A percentile compares a stretch with the other conserved stretches of the same genome.
phyloP scores from a whole-genome alignment of 1,139 yeast genomes.

The Geotrichum macrosporum region DNA sequence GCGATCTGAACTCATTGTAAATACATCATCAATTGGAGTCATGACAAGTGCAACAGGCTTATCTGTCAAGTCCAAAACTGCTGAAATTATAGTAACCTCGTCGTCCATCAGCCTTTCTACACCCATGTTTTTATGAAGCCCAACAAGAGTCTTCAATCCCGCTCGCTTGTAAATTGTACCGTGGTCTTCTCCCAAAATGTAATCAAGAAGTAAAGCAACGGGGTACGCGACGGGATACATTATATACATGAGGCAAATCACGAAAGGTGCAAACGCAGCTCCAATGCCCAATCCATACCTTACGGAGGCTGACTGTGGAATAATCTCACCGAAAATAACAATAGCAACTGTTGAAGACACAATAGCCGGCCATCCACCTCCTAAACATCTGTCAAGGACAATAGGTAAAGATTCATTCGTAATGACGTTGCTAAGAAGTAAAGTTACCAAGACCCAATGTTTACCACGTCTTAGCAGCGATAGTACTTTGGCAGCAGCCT shows the following conservation, averaged over 20 bases:
- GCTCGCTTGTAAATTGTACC: slow-evolving; percentile 92
- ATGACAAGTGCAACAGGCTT: slow-evolving; percentile 80
- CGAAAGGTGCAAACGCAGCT: slow-evolving; percentile 86
- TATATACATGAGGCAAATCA: slow-evolving; percentile 72
- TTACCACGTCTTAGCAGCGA: slow-evolving; percentile 73
- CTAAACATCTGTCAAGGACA: slow-evolving; percentile 83
- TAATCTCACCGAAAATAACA: slow-evolving; percentile 93
- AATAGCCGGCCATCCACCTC: slow-evolving; percentile 98
- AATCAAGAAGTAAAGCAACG: slow-evolving; percentile 73
- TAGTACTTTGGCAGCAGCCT: slow-evolving; percentile 70
- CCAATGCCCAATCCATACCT: slow-evolving; percentile 91
- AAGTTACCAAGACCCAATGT: slow-evolving; percentile 96
- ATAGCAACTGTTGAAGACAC: slow-evolving; percentile 87
- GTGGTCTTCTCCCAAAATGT: slow-evolving; percentile 87
- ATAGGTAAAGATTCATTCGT: slow-evolving; percentile 95
- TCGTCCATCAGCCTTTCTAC: slow-evolving; percentile 77
- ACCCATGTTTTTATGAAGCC: slow-evolving; percentile 91
- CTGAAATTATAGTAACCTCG: slow-evolving; percentile 92
- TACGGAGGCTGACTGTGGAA: slow-evolving; percentile 91
- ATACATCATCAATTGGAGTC: slow-evolving; percentile 93
- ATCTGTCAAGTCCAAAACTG: slow-evolving; percentile 90
- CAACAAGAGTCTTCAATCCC: slow-evolving; percentile 88
- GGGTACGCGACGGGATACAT: slow-evolving; percentile 95
- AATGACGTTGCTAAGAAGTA: slow-evolving; percentile 73
- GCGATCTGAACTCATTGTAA: slow-evolving; percentile 80